Evolutionary conservation across 495 filamentous ascomycete genomes (phyloP).

Genomic region (Thermothielavioides terrestris): DNA sequence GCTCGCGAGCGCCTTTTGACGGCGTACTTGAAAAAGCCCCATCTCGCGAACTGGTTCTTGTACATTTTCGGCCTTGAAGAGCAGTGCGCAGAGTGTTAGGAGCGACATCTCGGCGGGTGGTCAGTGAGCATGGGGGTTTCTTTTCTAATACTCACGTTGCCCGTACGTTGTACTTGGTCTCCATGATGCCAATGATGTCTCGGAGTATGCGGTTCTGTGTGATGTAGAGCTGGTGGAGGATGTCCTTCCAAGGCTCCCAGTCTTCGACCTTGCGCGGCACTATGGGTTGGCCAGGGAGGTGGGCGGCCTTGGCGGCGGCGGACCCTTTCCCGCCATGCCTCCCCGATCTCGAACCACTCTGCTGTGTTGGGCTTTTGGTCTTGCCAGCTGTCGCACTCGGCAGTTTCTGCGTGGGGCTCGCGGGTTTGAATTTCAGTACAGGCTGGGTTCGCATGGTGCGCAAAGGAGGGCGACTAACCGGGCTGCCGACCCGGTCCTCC

Average conservation of each 20-base stretch:
- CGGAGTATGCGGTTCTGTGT: conserved; percentile 24
- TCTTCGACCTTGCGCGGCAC: conserved; percentile 21
- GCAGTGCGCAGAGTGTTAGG: neutral
- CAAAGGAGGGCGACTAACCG: too few relatives aligned
- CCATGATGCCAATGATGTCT: conserved; percentile 27
- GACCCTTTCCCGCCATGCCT: conserved; percentile 2
- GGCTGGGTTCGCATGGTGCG: too few relatives aligned
- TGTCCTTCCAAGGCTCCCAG: conserved; percentile 26
- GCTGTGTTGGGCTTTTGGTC: neutral
- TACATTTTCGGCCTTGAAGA: conserved; percentile 28
- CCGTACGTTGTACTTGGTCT: conserved; percentile 18
- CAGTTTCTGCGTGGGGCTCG: neutral
- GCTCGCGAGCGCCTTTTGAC: conserved; percentile 17
- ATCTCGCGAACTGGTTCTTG: conserved; percentile 27
- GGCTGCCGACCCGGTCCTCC: neutral
- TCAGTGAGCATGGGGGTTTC: too few relatives aligned
- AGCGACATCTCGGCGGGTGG: too few relatives aligned
- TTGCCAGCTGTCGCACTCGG: neutral
- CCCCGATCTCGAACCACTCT: neutral
- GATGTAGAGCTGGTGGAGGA: conserved; percentile 27
- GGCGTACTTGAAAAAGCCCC: conserved; percentile 28
- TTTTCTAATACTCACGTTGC: conserved; percentile 27
- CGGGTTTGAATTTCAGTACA: conserved; percentile 5
- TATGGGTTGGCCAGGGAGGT: conserved; percentile 1
- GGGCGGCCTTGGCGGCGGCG: neutral